Evolutionary conservation across 176 grass and related monocot species (phyloP).

Genomic region (Alloteropsis semialata): DNA sequence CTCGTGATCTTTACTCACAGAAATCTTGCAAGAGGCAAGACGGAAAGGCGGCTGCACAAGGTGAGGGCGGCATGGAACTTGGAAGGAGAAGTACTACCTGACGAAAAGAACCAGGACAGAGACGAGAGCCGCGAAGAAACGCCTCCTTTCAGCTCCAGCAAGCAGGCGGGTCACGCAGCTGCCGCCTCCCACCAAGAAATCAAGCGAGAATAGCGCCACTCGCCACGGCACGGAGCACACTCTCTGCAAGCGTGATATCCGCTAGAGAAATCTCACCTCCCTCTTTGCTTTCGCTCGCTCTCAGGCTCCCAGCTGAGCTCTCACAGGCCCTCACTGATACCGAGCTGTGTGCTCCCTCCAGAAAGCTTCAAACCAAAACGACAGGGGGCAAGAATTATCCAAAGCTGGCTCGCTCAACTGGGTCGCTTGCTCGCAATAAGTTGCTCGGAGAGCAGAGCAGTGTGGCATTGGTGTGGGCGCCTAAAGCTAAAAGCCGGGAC

Average conservation of each 20-base stretch:
- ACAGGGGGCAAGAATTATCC: constrained; percentile 13
- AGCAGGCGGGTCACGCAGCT: constrained; percentile 16
- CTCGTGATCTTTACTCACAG: neutral
- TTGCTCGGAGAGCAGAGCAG: constrained; percentile 32
- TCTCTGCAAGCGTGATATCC: neutral
- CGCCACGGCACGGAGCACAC: neutral
- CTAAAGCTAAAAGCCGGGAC: constrained; percentile 29
- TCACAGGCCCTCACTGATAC: neutral
- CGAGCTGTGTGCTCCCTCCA: neutral
- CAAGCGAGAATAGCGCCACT: neutral
- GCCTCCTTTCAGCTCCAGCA: neutral
- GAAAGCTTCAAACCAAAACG: constrained; percentile 38
- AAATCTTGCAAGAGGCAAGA: neutral
- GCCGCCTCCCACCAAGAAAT: constrained; percentile 32
- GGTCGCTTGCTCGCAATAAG: constrained; percentile 1
- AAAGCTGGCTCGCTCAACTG: neutral
- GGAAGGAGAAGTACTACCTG: constrained; percentile 22
- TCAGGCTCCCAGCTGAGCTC: no score
- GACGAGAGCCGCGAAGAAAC: constrained; percentile 8
- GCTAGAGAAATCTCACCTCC: neutral
- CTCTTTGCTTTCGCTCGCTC: neutral
- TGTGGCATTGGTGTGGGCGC: constrained; percentile 30
- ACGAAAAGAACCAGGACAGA: neutral
- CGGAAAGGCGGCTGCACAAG: neutral
- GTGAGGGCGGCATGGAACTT: neutral